Evolutionary conservation across 2,329 filamentous ascomycete genomes (phyloP).

Genomic region (Cadophora luteo-olivacea): DNA sequence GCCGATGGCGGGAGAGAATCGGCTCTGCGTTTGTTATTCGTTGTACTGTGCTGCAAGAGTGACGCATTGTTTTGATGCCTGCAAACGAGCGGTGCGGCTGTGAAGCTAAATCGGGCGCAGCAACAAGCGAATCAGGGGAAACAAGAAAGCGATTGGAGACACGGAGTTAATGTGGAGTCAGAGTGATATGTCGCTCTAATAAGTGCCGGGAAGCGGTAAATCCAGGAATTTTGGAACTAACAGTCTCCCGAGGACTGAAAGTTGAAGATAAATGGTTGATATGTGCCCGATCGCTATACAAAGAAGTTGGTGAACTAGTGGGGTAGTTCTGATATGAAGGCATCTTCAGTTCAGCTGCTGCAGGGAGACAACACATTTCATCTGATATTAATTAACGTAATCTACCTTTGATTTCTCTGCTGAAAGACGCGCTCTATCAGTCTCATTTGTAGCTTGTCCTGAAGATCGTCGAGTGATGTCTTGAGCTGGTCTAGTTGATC

Average conservation of each 20-base stretch:
- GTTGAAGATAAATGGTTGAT: no score
- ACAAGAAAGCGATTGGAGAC: not conserved
- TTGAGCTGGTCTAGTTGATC: not conserved
- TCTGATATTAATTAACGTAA: no score
- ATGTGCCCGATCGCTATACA: not conserved
- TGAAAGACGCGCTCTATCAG: no score
- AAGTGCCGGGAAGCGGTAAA: not conserved
- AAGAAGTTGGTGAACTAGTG: not conserved
- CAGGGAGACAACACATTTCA: no score
- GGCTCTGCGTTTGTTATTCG: constrained; percentile 19
- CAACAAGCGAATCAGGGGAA: constrained; percentile 26
- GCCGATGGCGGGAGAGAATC: not conserved
- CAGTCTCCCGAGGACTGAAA: not conserved
- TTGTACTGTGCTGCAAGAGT: constrained; percentile 18
- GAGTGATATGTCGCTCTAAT: not conserved
- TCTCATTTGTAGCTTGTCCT: no score
- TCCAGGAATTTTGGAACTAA: not conserved
- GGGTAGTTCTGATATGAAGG: not conserved
- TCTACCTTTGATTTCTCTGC: no score
- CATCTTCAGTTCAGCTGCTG: not conserved
- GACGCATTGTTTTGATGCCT: constrained; percentile 28
- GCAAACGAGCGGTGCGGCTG: constrained; percentile 2
- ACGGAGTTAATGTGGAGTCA: not conserved
- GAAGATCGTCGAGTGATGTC: not conserved
- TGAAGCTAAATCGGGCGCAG: constrained; percentile 20